These are phyloP conservation scores for Alternaria arborescens DNA, from an alignment of 2,329 filamentous ascomycete species.

Conservation along the genomic window DNA sequence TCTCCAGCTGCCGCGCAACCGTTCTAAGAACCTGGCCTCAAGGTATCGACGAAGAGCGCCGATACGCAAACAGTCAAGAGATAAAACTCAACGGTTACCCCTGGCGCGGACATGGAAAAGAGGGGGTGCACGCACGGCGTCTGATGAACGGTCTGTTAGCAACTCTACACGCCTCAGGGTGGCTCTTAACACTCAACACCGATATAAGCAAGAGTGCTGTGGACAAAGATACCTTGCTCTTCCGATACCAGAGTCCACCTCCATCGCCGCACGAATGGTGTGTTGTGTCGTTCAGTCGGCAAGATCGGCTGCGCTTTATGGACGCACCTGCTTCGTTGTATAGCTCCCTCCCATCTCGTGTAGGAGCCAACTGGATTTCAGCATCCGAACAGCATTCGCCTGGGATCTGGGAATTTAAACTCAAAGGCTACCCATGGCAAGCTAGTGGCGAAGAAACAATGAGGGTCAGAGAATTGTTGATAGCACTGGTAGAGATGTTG, in stretches of 20 bases:
- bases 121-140: constrained; percentile 42
- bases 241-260: constrained; percentile 47
- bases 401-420: constrained; percentile 44
- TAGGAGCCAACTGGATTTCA: constrained; percentile 22
- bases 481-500: constrained; percentile 36
- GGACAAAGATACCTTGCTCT: constrained; percentile 47
- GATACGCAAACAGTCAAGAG: constrained; percentile 48
- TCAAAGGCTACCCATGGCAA: constrained; percentile 46
- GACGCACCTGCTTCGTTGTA: constrained; percentile 31
- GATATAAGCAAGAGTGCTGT: constrained; percentile 46
- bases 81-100: constrained; percentile 51
- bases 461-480: constrained; percentile 45
- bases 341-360: constrained; percentile 13
- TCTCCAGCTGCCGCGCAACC: constrained; percentile 36
- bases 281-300: constrained; percentile 45
- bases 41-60: constrained; percentile 44
- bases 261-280: constrained; percentile 52
- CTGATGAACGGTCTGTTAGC: constrained; percentile 45
- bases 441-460: constrained; percentile 49
- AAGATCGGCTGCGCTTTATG: constrained; percentile 44
- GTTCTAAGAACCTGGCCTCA: constrained; percentile 35
- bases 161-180: constrained; percentile 39
- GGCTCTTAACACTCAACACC: constrained; percentile 50
- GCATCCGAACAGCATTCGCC: constrained; percentile 18
- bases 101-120: constrained; percentile 41